A percentile compares a stretch with the other conserved stretches of the same genome.
phyloP scores from a whole-genome alignment of 495 filamentous ascomycete genomes.

The Lentithecium fluviatile region DNA sequence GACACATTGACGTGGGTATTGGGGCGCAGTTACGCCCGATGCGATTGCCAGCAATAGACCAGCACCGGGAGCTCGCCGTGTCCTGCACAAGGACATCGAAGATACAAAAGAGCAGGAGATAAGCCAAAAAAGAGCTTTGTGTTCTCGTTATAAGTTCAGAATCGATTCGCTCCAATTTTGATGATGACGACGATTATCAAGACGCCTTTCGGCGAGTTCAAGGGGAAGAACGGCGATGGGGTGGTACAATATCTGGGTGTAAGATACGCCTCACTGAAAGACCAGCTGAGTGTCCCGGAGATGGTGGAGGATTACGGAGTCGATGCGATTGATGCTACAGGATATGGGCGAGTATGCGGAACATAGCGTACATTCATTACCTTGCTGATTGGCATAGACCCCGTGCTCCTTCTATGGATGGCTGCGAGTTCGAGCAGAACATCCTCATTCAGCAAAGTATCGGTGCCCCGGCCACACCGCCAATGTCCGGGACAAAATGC shows the following conservation, averaged over 20 bases:
- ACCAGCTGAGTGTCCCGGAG: slow-evolving; percentile 32
- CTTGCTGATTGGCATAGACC: slow-evolving; percentile 13
- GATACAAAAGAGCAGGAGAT: too few species aligned
- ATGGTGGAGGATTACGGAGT: slow-evolving; percentile 17
- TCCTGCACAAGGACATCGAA: too few species aligned
- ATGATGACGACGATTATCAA: slow-evolving; percentile 3
- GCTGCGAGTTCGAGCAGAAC: slow-evolving; percentile 17
- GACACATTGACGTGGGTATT: too few species aligned
- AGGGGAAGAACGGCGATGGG: slow-evolving; percentile 12
- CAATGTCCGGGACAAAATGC: slow-evolving; percentile 32
- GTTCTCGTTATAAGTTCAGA: too few species aligned
- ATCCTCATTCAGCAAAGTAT: slow-evolving; percentile 34
- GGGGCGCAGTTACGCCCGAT: too few species aligned
- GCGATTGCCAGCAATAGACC: too few species aligned
- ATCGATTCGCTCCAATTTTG: too few species aligned
- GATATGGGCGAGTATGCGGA: slow-evolving; percentile 21
- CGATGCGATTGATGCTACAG: slow-evolving; percentile 27
- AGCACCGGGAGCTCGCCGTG: too few species aligned
- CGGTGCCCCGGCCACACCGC: background rate
- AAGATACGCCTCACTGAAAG: slow-evolving; percentile 35
- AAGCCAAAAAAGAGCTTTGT: too few species aligned
- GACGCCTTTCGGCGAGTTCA: slow-evolving; percentile 17
- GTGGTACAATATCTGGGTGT: slow-evolving; percentile 37
- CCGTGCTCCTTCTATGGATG: slow-evolving; percentile 7
- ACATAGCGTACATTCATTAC: background rate